Evolutionary conservation across 306 rosid genomes (phyloP).

Genomic region (Prinsepia uniflora): DNA sequence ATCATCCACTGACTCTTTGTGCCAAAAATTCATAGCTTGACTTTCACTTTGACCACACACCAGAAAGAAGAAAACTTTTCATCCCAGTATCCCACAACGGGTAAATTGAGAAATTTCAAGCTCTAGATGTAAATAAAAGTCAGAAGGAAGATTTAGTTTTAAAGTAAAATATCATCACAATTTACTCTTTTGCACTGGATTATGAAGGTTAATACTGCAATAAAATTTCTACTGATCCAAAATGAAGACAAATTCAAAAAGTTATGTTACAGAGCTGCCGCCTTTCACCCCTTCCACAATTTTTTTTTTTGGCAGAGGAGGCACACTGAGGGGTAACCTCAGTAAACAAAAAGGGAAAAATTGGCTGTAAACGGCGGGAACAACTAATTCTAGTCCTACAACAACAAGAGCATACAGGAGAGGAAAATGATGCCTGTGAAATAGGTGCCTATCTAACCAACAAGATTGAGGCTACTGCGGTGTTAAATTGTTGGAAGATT

Average conservation of each 20-base stretch:
- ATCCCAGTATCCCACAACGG: no score
- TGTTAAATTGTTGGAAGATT: conserved; percentile 34
- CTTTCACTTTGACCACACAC: conserved; percentile 11
- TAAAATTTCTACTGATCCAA: background rate
- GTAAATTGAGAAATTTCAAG: no score
- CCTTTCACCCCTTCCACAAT: conserved; percentile 11
- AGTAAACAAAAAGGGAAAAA: background rate
- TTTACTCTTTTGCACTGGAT: background rate
- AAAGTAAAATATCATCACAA: background rate
- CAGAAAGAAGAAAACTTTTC: background rate
- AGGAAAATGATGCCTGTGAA: conserved; percentile 9
- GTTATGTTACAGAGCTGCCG: background rate
- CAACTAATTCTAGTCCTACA: background rate
- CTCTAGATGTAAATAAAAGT: no score
- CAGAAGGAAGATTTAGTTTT: no score
- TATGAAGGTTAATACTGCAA: background rate
- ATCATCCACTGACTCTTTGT: background rate
- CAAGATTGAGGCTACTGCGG: conserved; percentile 33
- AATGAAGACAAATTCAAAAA: background rate
- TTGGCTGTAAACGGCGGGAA: background rate
- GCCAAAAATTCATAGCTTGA: conserved; percentile 2
- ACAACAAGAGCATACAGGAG: conserved; percentile 15
- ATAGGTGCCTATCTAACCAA: conserved; percentile 15
- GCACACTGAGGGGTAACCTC: background rate
- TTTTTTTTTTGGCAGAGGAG: background rate